Evolutionary conservation across 257 asterid species (phyloP), one percentile per base, ranked within the genome.

Genomic region (Fraxinus americana): DNA sequence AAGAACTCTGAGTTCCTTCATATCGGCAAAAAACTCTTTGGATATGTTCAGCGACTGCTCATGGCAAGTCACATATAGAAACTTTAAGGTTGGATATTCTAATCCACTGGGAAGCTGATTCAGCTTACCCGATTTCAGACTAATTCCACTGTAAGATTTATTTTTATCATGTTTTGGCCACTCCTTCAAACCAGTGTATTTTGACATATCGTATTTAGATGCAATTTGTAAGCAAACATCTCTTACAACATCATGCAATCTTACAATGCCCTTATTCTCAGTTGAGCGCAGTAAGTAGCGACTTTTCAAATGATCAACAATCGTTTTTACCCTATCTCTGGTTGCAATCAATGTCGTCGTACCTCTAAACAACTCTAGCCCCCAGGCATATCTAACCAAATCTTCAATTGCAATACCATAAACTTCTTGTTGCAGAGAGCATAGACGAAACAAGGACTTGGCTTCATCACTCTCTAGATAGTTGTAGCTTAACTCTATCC

Each of bases 401-500:
- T 21, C 12, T 34, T 30, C 75, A 12, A 35, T n/a, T n/a, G n/a
- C n/a, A n/a, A n/a, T n/a, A n/a, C n/a, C n/a, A n/a, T n/a, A n/a
- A n/a, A n/a, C n/a, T n/a, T n/a, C n/a, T n/a, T n/a, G n/a, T n/a
- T n/a, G n/a, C n/a, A 52, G 12, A 68, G 75, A 67, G 45, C 69
- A 77, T 19, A 45, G 54, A 13, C 45, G 5, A 43, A 77, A 38
- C 21, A 50, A 50, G 21, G n/a, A 35, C 77, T 50, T 77, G 34
- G 73, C 75, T 39, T 74, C 76, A 12, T 29, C 54, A 77, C 70
- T 66, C 59, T 73, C 82, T 34, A 82, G 19, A 32, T 57, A 34
- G n/a, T 74, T 39, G 29, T 68, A 77, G 76, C 82, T 82, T 6
- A 35, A 30, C 34, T 75, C 59, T 48, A 82, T 65, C n/a, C 48